Evolutionary conservation across 495 filamentous ascomycete genomes (phyloP).

Genomic region (Aspergillus panamensis): DNA sequence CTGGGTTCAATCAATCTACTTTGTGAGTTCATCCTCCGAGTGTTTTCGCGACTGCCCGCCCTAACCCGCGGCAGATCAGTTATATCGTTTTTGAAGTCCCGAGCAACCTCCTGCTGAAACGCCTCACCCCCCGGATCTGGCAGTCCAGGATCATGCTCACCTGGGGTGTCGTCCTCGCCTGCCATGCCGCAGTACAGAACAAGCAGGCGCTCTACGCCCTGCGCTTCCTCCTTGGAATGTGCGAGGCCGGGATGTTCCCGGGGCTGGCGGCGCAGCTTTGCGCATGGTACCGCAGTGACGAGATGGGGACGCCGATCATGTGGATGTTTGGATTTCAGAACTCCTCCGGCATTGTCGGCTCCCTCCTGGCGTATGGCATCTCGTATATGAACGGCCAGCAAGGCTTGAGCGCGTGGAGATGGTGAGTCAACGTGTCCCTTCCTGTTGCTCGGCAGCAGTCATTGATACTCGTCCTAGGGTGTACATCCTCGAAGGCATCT

Average conservation of each 20-base stretch:
- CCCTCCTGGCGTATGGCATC: slow-evolving; percentile 34
- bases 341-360: slow-evolving; percentile 30
- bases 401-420: slow-evolving; percentile 37
- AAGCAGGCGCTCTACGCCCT: slow-evolving; percentile 27
- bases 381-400: slow-evolving; percentile 29
- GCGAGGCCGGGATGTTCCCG: slow-evolving; percentile 40
- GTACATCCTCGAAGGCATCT: slow-evolving; percentile 35
- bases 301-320: slow-evolving; percentile 31
- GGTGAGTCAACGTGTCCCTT: too few relatives aligned
- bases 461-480: slow-evolving; percentile 20
- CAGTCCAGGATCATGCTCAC: slow-evolving; percentile 35
- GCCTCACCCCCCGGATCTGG: slow-evolving; percentile 32
- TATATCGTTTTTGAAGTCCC: slow-evolving; percentile 36
- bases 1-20: slow-evolving; percentile 34
- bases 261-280: slow-evolving; percentile 35
- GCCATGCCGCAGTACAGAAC: slow-evolving; percentile 34
- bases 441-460: not conserved
- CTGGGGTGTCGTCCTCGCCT: slow-evolving; percentile 36
- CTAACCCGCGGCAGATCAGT: slow-evolving; percentile 20
- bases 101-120: slow-evolving; percentile 34
- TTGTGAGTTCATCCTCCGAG: slow-evolving; percentile 13
- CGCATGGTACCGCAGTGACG: slow-evolving; percentile 39
- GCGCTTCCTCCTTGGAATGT: slow-evolving; percentile 36
- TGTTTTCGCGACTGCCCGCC: not conserved
- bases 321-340: slow-evolving; percentile 34